Evolutionary conservation across 768 basidiomycete species (phyloP).

Genomic region (Thelephora ganbajun): DNA sequence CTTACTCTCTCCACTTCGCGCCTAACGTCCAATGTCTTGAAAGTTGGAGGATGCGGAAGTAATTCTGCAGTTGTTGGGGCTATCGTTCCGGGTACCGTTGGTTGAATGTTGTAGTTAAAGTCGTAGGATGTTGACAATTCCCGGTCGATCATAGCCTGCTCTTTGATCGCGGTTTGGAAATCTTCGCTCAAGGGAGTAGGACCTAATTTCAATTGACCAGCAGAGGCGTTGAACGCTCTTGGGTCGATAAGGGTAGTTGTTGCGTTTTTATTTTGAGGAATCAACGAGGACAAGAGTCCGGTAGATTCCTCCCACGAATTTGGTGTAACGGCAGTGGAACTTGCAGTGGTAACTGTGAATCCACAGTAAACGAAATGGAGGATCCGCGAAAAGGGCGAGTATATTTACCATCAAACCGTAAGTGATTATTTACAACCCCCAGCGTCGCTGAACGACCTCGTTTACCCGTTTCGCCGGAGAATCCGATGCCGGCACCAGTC

Average conservation of each 20-base stretch:
- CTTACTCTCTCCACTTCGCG: constrained; percentile 82
- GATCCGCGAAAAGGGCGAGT: not conserved
- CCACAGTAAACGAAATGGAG: constrained; percentile 11
- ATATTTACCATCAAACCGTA: constrained; percentile 73
- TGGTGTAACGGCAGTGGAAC: constrained; percentile 45
- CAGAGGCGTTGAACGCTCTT: constrained; percentile 61
- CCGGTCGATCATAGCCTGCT: constrained; percentile 66
- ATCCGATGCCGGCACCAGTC: constrained; percentile 67
- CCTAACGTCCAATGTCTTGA: constrained; percentile 78
- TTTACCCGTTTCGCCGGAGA: constrained; percentile 69
- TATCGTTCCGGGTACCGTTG: constrained; percentile 36
- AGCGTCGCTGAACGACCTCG: constrained; percentile 83
- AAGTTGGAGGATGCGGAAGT: constrained; percentile 67
- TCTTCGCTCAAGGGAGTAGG: constrained; percentile 68
- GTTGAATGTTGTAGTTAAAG: constrained; percentile 36
- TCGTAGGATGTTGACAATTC: constrained; percentile 59
- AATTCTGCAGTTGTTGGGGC: constrained; percentile 61
- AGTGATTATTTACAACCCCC: constrained; percentile 87
- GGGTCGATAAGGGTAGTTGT: constrained; percentile 41
- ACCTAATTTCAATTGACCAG: constrained; percentile 76
- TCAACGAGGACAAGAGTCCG: constrained; percentile 67
- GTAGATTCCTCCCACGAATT: constrained; percentile 78
- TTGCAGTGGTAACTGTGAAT: constrained; percentile 53
- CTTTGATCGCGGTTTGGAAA: constrained; percentile 67
- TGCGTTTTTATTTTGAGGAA: constrained; percentile 44